These are phyloP conservation scores for Thielaviopsis ethacetica DNA, from an alignment of 2,329 filamentous ascomycete genomes.

Conservation along the genomic window DNA sequence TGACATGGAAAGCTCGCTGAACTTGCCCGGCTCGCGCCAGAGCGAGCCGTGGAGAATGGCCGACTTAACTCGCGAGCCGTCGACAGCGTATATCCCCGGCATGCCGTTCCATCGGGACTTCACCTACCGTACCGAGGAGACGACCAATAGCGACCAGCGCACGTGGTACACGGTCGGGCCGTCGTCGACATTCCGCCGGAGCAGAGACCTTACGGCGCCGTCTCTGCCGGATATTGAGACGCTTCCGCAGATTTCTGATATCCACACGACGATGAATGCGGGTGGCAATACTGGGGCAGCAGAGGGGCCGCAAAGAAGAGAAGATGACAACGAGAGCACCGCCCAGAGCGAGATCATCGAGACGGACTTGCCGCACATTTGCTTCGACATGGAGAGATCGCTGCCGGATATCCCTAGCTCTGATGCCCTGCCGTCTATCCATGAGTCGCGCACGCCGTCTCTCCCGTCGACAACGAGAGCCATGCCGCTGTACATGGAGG, in stretches of 20 bases:
- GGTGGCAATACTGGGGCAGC: neutral
- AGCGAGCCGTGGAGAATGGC: neutral
- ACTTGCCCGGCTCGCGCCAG: neutral
- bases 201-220: neutral
- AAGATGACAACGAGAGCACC: neutral
- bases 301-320: neutral
- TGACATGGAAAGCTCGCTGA: neutral
- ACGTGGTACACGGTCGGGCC: conserved; percentile 11
- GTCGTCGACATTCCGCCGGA: neutral
- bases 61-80: neutral
- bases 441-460: conserved; percentile 3
- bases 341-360: neutral
- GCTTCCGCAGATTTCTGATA: conserved; percentile 4
- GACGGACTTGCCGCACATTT: conserved; percentile 5
- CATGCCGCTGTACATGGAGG: neutral
- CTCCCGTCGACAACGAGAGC: neutral
- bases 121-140: conserved; percentile 1
- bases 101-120: neutral
- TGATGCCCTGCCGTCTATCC: conserved; percentile 10
- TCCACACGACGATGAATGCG: neutral
- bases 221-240: conserved; percentile 6
- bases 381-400: conserved; percentile 1
- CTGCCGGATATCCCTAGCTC: conserved; percentile 10
- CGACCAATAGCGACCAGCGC: conserved; percentile 1
- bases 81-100: neutral